These are phyloP conservation scores for Somion occarium DNA, from an alignment of 1,284 basidiomycete species.

Conservation along the genomic window DNA sequence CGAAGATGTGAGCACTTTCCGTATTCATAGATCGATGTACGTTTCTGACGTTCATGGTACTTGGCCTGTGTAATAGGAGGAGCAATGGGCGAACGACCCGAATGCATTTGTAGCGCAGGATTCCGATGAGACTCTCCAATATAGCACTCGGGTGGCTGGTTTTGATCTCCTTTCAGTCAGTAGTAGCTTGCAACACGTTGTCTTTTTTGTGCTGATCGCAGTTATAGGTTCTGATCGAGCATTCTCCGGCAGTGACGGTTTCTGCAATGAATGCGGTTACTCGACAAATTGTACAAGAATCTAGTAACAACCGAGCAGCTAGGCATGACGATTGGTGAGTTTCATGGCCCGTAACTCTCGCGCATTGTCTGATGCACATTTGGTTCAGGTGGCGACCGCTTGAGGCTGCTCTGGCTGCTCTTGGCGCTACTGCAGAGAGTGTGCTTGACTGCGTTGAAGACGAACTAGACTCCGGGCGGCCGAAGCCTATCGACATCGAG, in stretches of 20 bases:
- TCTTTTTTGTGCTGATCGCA: conserved; percentile 4
- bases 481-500: conserved; percentile 73
- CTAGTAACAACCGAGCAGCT: conserved; percentile 47
- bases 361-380: conserved; percentile 6
- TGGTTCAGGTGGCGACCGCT: conserved; percentile 78
- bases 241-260: conserved; percentile 53
- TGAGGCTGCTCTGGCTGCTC: conserved; percentile 78
- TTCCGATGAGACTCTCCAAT: conserved; percentile 84
- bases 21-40: too few species aligned
- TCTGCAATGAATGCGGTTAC: conserved; percentile 54
- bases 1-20: conserved; percentile 63
- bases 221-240: conserved; percentile 67
- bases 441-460: conserved; percentile 76
- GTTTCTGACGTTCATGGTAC: background rate
- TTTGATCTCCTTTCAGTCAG: conserved; percentile 81
- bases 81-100: conserved; percentile 84
- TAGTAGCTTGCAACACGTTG: conserved; percentile 4
- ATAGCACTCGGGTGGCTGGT: conserved; percentile 79
- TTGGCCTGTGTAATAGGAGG: conserved; percentile 52
- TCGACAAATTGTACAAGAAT: conserved; percentile 50
- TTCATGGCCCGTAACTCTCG: background rate
- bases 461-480: conserved; percentile 57
- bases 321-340: conserved; percentile 52
- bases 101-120: conserved; percentile 94
- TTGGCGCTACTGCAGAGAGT: conserved; percentile 82